These are phyloP conservation scores for Lactifluus volemus DNA, from an alignment of 768 basidiomycete species.

Conservation along the genomic window DNA sequence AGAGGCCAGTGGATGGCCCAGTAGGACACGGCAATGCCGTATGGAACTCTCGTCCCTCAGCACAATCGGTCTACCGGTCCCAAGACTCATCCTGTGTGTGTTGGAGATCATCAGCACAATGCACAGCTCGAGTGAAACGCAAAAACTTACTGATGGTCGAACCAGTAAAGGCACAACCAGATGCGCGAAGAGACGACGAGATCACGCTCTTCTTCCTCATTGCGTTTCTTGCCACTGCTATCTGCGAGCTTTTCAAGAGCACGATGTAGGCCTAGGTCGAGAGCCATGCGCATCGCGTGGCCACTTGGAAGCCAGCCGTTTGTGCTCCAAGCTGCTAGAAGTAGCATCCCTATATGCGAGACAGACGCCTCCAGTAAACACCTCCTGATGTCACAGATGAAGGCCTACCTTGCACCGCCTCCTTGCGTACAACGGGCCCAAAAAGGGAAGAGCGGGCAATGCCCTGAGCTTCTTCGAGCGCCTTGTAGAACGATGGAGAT, in stretches of 20 bases:
- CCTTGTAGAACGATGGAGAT: conserved; percentile 79
- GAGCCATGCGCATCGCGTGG: conserved; percentile 93
- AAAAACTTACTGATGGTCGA: conserved; percentile 78
- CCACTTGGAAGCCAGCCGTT: conserved; percentile 94
- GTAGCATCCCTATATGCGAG: conserved; percentile 61
- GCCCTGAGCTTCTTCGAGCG: conserved; percentile 90
- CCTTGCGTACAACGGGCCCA: conserved; percentile 88
- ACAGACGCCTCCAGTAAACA: not conserved
- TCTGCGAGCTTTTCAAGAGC: conserved; percentile 89
- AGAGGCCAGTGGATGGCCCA: conserved; percentile 80
- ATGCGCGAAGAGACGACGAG: conserved; percentile 88
- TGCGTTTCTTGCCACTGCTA: conserved; percentile 49
- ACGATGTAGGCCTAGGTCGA: conserved; percentile 88
- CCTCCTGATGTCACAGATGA: not conserved
- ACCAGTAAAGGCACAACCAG: conserved; percentile 94
- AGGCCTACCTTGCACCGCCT: conserved; percentile 78
- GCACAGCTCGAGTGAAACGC: not conserved
- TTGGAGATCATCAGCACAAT: conserved; percentile 11
- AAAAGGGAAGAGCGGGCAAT: conserved; percentile 92
- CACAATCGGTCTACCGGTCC: conserved; percentile 85
- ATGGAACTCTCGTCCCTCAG: conserved; percentile 85
- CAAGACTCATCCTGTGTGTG: conserved; percentile 69
- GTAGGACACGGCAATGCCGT: conserved; percentile 70
- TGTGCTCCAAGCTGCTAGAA: conserved; percentile 89
- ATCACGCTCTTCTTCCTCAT: conserved; percentile 81